These are phyloP conservation scores for Trichopus zeylanicus DNA, from an alignment of 116 monocot species.

Conservation along the genomic window DNA sequence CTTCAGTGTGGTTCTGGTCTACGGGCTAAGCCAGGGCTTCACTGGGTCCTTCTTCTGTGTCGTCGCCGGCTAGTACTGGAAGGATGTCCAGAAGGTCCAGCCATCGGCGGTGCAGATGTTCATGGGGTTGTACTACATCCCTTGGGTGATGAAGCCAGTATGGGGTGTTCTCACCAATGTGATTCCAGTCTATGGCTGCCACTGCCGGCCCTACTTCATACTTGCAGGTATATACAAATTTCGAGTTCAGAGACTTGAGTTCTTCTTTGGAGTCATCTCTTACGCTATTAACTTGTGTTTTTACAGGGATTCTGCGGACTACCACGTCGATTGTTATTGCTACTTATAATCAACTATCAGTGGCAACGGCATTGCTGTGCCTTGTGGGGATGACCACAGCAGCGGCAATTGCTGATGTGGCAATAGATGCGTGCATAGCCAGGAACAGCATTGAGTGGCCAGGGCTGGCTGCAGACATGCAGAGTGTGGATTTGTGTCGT, in stretches of 20 bases:
- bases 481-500: constrained; percentile 52
- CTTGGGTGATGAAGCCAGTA: constrained; percentile 65
- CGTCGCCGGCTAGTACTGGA: constrained; percentile 79
- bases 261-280: too few relatives aligned
- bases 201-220: constrained; percentile 63
- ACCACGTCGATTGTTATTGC: constrained; percentile 22
- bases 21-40: constrained; percentile 73
- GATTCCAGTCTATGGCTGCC: constrained; percentile 55
- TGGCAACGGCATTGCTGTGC: constrained; percentile 33
- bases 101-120: constrained; percentile 63
- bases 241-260: too few relatives aligned
- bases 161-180: constrained; percentile 78
- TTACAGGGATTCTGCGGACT: constrained; percentile 37
- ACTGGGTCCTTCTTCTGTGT: constrained; percentile 45
- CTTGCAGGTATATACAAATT: constrained; percentile 29
- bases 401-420: constrained; percentile 61
- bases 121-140: constrained; percentile 42
- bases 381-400: constrained; percentile 36
- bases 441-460: constrained; percentile 57
- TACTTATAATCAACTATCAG: constrained; percentile 15
- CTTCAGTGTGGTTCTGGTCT: constrained; percentile 47
- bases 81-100: constrained; percentile 73
- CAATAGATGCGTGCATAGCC: constrained; percentile 77
- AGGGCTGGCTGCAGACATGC: constrained; percentile 60
- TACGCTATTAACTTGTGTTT: not conserved